These are phyloP conservation scores for Rhizopus sp. DNA, from an alignment of 371 early-diverging fungal species.

Conservation along the genomic window DNA sequence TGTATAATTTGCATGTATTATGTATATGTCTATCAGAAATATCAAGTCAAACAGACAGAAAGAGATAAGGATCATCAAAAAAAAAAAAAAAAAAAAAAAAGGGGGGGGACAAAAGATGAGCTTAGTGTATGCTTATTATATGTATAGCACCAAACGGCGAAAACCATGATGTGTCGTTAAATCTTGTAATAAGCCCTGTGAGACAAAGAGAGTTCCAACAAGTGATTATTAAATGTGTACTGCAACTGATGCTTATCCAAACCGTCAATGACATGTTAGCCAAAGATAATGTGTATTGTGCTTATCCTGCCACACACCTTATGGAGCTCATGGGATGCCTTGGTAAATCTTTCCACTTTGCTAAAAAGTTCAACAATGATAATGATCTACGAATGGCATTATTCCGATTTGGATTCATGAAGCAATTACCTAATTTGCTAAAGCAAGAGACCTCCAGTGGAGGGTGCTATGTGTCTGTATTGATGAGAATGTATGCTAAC, in stretches of 20 bases:
- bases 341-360: conserved; percentile 82
- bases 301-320: conserved; percentile 60
- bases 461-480: conserved; percentile 51
- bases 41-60: too few relatives aligned
- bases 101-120: neutral
- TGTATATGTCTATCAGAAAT: too few relatives aligned
- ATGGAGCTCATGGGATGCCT: conserved; percentile 77
- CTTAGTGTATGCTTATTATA: neutral
- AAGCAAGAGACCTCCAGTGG: conserved; percentile 73
- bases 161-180: conserved; percentile 1
- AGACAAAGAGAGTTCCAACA: conserved; percentile 73
- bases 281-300: conserved; percentile 62
- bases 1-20: too few relatives aligned
- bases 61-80: too few relatives aligned
- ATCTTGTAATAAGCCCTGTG: conserved; percentile 36
- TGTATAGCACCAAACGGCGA: conserved; percentile 6
- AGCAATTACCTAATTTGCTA: conserved; percentile 84
- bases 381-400: conserved; percentile 79
- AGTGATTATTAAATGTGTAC: conserved; percentile 76
- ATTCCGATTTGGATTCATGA: conserved; percentile 81
- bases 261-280: conserved; percentile 72
- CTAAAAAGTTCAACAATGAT: conserved; percentile 80
- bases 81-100: too few relatives aligned
- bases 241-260: conserved; percentile 78
- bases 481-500: conserved; percentile 57